Percentiles rank a stretch among this genome's conserved stretches.
These are phyloP conservation scores for Mycena amicta DNA, from an alignment of 768 basidiomycete species.

Conservation along the genomic window DNA sequence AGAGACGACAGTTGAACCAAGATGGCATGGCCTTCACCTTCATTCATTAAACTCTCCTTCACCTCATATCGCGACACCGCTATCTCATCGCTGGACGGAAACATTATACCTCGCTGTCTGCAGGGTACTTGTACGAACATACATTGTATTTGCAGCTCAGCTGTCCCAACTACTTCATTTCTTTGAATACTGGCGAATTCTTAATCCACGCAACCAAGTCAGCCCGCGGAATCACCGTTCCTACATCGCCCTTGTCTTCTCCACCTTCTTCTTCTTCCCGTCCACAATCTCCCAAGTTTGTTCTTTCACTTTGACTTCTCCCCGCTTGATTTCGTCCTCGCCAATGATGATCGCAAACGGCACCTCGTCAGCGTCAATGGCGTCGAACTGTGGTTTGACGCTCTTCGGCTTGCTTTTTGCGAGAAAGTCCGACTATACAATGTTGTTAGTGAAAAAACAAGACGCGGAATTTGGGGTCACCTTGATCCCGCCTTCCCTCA, in stretches of 20 bases:
- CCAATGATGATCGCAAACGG: conserved; percentile 95
- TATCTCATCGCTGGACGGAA: too few relatives aligned
- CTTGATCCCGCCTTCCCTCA: conserved; percentile 88
- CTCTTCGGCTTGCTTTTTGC: conserved; percentile 94
- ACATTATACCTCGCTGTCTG: too few relatives aligned
- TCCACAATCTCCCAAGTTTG: conserved; percentile 80
- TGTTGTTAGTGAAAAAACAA: too few relatives aligned
- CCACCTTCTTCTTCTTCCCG: conserved; percentile 71
- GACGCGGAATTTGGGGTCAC: too few relatives aligned
- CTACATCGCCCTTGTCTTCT: conserved; percentile 64
- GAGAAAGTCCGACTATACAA: conserved; percentile 94
- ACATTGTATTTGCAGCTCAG: too few relatives aligned
- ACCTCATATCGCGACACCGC: too few relatives aligned
- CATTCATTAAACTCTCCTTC: too few relatives aligned
- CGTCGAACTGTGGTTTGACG: conserved; percentile 82
- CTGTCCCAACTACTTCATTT: too few relatives aligned
- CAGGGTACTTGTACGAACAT: too few relatives aligned
- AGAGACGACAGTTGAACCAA: too few relatives aligned
- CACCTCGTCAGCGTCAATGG: conserved; percentile 88
- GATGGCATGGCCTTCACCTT: too few relatives aligned
- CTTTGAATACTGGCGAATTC: too few relatives aligned
- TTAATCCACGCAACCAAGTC: conserved; percentile 70
- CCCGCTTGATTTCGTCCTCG: conserved; percentile 79
- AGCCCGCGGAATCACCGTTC: conserved; percentile 61
- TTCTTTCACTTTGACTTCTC: conserved; percentile 88